phyloP scores from a whole-genome alignment of 495 filamentous ascomycete species.

The Talaromyces liani region DNA sequence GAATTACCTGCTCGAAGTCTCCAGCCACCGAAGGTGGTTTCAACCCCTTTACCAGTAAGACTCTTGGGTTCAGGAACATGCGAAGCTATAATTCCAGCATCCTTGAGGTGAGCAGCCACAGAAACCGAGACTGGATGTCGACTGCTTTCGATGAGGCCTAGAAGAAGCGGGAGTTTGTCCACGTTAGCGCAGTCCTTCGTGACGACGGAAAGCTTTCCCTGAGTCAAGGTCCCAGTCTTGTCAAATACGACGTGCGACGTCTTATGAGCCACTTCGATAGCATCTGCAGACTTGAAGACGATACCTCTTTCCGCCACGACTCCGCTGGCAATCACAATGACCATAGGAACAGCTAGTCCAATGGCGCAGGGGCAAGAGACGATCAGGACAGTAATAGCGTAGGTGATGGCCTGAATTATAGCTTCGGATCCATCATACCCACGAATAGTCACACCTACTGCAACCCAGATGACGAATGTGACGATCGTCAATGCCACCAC shows the following conservation, averaged over 20 bases:
- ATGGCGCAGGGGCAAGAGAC: constrained; percentile 81
- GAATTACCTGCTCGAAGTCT: constrained; percentile 54
- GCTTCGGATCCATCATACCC: constrained; percentile 38
- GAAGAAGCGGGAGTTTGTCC: constrained; percentile 25
- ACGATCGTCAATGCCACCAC: constrained; percentile 49
- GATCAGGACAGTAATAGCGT: constrained; percentile 63
- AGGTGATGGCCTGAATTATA: constrained; percentile 60
- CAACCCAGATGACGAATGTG: constrained; percentile 56
- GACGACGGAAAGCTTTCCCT: constrained; percentile 48
- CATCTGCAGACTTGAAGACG: constrained; percentile 59
- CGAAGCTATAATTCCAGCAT: constrained; percentile 18
- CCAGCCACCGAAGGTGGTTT: constrained; percentile 24
- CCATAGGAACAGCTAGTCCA: constrained; percentile 75
- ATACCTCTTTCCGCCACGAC: constrained; percentile 61
- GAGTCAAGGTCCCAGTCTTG: constrained; percentile 75
- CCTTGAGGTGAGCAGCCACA: constrained; percentile 42
- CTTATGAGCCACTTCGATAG: constrained; percentile 56
- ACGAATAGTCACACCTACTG: constrained; percentile 42
- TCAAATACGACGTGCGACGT: constrained; percentile 70
- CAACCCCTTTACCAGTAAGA: constrained; percentile 47
- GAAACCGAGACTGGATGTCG: constrained; percentile 66
- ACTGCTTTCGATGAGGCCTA: constrained; percentile 43
- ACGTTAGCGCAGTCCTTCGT: constrained; percentile 24
- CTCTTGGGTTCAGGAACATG: constrained; percentile 33
- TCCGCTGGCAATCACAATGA: constrained; percentile 63